Percentiles rank a stretch among this genome's conserved stretches.
Conservation (phyloP, 2,329 filamentous ascomycete species). For the Colletotrichum abscissum region DNA sequence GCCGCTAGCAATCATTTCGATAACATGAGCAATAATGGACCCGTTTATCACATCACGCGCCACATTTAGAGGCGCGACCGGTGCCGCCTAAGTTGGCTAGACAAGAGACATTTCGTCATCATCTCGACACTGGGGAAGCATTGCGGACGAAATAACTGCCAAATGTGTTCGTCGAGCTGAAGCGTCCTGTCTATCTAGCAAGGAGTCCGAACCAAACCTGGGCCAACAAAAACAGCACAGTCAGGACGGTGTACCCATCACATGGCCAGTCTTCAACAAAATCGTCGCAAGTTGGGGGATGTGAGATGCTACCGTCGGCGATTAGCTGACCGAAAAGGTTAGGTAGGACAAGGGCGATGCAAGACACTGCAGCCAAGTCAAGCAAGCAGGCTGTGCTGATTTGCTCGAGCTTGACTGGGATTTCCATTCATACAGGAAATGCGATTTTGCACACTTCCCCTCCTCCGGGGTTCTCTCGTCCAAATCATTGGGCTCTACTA, state of each 20-base stretch:
- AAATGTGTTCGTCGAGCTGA: background rate
- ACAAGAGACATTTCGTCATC: constrained; percentile 33
- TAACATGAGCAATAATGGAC: constrained; percentile 1
- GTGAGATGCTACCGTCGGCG: constrained; percentile 1
- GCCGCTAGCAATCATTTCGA: constrained; percentile 9
- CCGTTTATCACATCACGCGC: constrained; percentile 31
- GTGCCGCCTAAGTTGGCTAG: constrained; percentile 14
- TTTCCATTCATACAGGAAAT: background rate
- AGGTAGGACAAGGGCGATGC: constrained; percentile 33
- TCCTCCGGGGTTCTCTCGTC: constrained; percentile 18
- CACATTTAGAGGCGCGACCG: background rate
- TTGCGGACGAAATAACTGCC: background rate
- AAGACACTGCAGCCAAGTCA: constrained; percentile 37
- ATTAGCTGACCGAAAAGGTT: constrained; percentile 30
- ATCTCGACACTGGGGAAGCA: background rate
- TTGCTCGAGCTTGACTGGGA: constrained; percentile 16
- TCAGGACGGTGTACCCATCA: background rate
- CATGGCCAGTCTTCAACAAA: constrained; percentile 20
- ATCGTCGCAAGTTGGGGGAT: background rate
- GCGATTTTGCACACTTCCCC: background rate
- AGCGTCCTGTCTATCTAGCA: background rate
- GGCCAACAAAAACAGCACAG: background rate
- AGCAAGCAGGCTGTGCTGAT: constrained; percentile 18
- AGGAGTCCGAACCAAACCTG: background rate
- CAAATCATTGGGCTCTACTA: constrained; percentile 14